Evolutionary conservation across 768 basidiomycete species (phyloP).

Genomic region (Trametopsis cervina): DNA sequence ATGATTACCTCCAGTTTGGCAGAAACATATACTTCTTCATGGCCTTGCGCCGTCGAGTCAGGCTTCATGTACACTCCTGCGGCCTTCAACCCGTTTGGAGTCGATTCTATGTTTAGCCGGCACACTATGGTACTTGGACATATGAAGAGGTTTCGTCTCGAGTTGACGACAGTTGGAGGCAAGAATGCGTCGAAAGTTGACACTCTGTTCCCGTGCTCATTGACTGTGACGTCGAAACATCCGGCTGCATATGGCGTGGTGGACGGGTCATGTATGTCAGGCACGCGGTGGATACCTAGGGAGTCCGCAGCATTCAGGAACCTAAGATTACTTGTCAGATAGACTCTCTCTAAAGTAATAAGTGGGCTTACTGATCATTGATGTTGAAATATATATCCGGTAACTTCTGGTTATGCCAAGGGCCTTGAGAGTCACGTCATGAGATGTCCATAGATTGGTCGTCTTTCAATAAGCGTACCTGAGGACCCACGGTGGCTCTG

Average conservation of each 20-base stretch:
- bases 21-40: background rate
- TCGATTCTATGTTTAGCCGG: constrained; percentile 10
- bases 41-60: background rate
- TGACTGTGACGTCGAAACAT: constrained; percentile 19
- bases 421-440: background rate
- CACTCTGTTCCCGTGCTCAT: constrained; percentile 12
- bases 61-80: constrained; percentile 7
- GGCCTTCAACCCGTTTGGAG: constrained; percentile 3
- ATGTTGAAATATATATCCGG: background rate
- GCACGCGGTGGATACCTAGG: constrained; percentile 16
- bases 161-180: constrained; percentile 7
- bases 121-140: constrained; percentile 17
- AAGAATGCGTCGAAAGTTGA: constrained; percentile 20
- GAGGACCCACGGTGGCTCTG: background rate
- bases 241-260: constrained; percentile 16
- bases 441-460: too few relatives aligned
- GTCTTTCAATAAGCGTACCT: constrained; percentile 5
- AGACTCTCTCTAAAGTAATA: background rate
- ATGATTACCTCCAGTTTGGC: constrained; percentile 5
- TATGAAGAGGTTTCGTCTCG: constrained; percentile 12
- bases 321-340: background rate
- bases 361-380: background rate
- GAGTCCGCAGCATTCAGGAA: constrained; percentile 12
- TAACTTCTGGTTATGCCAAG: constrained; percentile 1
- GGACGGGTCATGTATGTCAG: constrained; percentile 18